Conservation (phyloP, 148 eudicot genomes). For the Rhododendron kiyosumense region DNA sequence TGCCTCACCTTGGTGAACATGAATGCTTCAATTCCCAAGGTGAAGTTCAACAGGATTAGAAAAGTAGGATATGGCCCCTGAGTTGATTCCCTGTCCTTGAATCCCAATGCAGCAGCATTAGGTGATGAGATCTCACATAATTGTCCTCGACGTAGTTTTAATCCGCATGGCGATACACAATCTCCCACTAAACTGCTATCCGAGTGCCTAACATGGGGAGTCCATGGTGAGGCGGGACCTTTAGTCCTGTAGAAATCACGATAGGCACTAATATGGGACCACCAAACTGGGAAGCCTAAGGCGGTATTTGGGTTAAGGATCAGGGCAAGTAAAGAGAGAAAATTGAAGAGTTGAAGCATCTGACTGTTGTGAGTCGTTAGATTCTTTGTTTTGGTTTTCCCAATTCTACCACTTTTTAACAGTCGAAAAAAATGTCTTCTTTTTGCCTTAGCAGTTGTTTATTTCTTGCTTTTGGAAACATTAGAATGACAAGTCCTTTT, state of each 20-base stretch:
- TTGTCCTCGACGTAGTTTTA: background rate
- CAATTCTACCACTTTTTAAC: background rate
- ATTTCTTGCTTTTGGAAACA: background rate
- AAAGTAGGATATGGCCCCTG: background rate
- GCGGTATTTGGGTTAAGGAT: background rate
- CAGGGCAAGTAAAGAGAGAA: background rate
- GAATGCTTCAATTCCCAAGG: background rate
- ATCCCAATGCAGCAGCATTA: background rate
- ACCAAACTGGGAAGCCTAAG: background rate
- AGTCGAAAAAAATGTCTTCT: background rate
- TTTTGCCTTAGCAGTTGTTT: background rate
- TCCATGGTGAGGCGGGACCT: background rate
- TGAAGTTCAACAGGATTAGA: background rate
- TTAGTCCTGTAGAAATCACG: background rate
- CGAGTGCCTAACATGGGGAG: background rate
- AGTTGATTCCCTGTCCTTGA: background rate
- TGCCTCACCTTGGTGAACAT: background rate
- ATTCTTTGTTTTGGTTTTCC: background rate
- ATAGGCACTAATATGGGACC: background rate
- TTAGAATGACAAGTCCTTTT: slow-evolving; percentile 1
- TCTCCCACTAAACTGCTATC: background rate
- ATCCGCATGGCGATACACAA: background rate
- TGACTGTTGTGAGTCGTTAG: background rate
- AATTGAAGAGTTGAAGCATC: background rate
- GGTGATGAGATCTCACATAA: background rate